Evolutionary conservation across 345 rosid genomes (phyloP), one percentile per base, ranked within the genome.

Genomic region (Zanthoxylum bungeanum): DNA sequence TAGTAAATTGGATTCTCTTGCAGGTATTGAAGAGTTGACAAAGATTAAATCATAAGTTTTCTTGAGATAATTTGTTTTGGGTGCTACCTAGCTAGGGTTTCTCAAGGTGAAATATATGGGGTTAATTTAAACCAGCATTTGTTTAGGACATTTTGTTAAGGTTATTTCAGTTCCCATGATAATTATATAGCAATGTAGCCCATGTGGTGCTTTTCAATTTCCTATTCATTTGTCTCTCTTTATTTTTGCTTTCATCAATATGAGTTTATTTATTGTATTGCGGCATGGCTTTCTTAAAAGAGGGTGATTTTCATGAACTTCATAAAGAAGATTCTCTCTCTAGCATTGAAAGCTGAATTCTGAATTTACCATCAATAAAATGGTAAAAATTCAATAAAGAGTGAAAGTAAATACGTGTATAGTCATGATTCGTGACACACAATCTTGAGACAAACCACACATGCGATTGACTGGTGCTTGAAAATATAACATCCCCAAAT

Each of bases 241-340:
- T n/a, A n/a, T n/a, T n/a, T 62, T 68, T 69, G 66, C 27, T 61
- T 22, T 36, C 36, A 49, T 71, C 65, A 66, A 70, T 61, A 71
- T 52, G 81, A 66, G 79, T 81, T 74, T 64, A 52, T 70, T 65
- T 79, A 80, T 76, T 84, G 85, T 87, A 84, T 75, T 75, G 77
- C 66, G 69, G 77, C 80, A 78, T 89, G 88, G 81, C 85, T 89
- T 89, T 87, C 89, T 85, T 80, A 83, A 85, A 87, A 85, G 89
- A 85, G 84, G 88, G 83, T 82, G 78, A 77, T 84, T 84, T 76
- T 72, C 77, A 68, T 76, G 28, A 51, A 72, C 60, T 76, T 58
- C 70, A 22, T 27, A 4, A 25, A 46, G 25, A 42, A 22, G 9
- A 24, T n/a, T 62, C 66, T 53, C 50, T 47, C 17, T 51, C 59